Percentiles rank a stretch among this genome's conserved stretches.
Conservation (phyloP, 2,329 filamentous ascomycete species). For the Metarhizium guizhouense region DNA sequence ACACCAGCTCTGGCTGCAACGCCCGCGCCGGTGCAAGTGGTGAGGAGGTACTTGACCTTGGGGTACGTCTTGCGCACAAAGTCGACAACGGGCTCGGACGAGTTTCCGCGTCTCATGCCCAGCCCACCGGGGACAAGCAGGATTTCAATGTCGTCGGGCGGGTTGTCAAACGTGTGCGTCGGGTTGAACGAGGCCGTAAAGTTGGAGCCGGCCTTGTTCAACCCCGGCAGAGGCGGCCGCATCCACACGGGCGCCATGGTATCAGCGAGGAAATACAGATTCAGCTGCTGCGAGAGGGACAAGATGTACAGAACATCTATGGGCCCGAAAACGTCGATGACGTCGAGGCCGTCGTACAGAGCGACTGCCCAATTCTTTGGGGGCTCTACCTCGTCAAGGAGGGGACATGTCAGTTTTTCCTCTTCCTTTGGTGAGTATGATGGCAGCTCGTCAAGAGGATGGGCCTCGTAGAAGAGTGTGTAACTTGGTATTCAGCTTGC, state of each 20-base stretch:
- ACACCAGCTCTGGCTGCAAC: slow-evolving; percentile 49
- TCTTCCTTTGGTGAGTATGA: no score
- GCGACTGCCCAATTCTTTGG: slow-evolving; percentile 5
- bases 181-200: slow-evolving; percentile 26
- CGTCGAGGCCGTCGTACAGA: slow-evolving; percentile 7
- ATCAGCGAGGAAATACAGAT: slow-evolving; percentile 29
- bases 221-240: slow-evolving; percentile 12
- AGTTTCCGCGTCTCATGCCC: slow-evolving; percentile 29
- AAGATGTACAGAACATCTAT: slow-evolving; percentile 33
- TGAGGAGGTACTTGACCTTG: slow-evolving; percentile 47
- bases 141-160: slow-evolving; percentile 40
- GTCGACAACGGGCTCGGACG: slow-evolving; percentile 22
- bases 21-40: slow-evolving; percentile 55
- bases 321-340: slow-evolving; percentile 30
- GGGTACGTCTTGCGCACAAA: slow-evolving; percentile 34
- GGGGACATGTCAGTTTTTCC: no score
- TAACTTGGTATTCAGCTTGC: no score
- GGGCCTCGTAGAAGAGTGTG: no score
- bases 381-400: not conserved
- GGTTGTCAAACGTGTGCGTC: slow-evolving; percentile 41
- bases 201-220: slow-evolving; percentile 12
- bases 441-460: no score
- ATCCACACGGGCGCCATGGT: slow-evolving; percentile 30
- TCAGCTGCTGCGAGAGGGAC: slow-evolving; percentile 21
- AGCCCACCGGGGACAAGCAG: slow-evolving; percentile 55